Evolutionary conservation across 2,329 filamentous ascomycete species (phyloP), one percentile per base, ranked within the genome.

Genomic region (Mariannaea sp.): DNA sequence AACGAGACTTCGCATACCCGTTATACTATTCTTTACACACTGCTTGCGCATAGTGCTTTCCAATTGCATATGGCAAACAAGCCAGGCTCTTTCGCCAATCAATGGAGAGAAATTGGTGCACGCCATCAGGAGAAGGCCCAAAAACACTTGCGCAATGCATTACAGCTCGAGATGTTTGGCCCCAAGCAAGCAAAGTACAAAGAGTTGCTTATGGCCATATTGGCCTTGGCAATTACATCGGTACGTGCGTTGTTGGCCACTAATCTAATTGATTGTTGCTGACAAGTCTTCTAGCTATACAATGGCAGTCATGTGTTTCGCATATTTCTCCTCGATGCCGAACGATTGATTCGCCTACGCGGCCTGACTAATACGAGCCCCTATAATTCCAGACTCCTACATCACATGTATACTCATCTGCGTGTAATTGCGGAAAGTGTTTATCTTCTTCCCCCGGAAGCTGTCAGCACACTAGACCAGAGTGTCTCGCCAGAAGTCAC

Each of bases 321-420:
- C 0, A 49, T 64, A 5, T 66, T 71, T n/a, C 64, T 72, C 1
- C 55, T 78, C 0, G 75, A 77, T 42, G 74, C 75, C 0, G 75
- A 78, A 54, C 69, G 72, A 2, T 70, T 77, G 10, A 76, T 78
- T 5, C 71, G 64, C 4, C 43, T 66, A 3, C 56, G 63, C 1
- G 75, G 77, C 0, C 53, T 78, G 1, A 65, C 67, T 5, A 69
- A 68, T 4, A 64, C 60, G 7, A 77, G 75, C 32, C 74, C 75
- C 2, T 70, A 74, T 13, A 74, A 76, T 16, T 64, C 71, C 1
- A 71, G 76, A 2, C 58, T 79, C 0, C 60, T 80, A 0, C 77
- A 79, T 52, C 76, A 79, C 51, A 76, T 76, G 62, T 79, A 79
- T 53, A 74, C 72, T 0, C 77, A 74, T 43, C 65, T 76, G 5